Evolutionary conservation across 2,329 filamentous ascomycete species (phyloP).

Genomic region (Bipolaris victoriae): DNA sequence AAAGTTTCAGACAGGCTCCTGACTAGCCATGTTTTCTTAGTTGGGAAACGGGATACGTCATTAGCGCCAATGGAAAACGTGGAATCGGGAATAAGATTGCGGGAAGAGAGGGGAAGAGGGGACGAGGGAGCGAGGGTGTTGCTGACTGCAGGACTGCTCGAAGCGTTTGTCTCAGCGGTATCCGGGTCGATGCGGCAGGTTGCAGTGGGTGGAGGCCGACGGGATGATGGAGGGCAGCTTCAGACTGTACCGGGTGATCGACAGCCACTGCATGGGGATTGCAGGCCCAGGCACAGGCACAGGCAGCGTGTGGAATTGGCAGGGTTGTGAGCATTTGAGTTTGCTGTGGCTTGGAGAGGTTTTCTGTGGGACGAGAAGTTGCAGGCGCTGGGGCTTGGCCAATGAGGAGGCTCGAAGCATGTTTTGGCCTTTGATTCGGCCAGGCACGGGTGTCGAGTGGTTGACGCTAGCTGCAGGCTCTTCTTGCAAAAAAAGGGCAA

Average conservation of each 20-base stretch:
- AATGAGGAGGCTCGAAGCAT: constrained; percentile 31
- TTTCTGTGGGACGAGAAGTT: constrained; percentile 25
- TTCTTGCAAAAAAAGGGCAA: neutral
- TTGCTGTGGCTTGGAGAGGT: constrained; percentile 15
- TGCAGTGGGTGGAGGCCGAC: constrained; percentile 15
- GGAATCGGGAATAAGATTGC: constrained; percentile 22
- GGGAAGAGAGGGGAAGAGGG: constrained; percentile 8
- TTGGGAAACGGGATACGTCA: constrained; percentile 30
- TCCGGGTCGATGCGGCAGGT: constrained; percentile 29
- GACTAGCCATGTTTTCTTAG: constrained; percentile 11
- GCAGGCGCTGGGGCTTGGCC: constrained; percentile 34
- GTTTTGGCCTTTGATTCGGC: constrained; percentile 33
- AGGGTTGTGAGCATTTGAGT: constrained; percentile 5
- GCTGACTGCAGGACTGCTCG: constrained; percentile 19
- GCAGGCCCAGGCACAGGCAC: neutral
- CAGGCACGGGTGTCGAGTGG: constrained; percentile 17
- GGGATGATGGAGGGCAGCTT: constrained; percentile 16
- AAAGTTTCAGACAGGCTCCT: constrained; percentile 34
- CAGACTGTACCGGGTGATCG: neutral
- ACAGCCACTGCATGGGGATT: constrained; percentile 1
- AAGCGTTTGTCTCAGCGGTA: constrained; percentile 29
- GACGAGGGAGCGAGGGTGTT: constrained; percentile 3
- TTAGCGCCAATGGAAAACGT: constrained; percentile 15
- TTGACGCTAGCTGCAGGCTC: constrained; percentile 24
- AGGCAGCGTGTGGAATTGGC: neutral